phyloP scores from a whole-genome alignment of 305 asterid species.

The Fraxinus albicans region DNA sequence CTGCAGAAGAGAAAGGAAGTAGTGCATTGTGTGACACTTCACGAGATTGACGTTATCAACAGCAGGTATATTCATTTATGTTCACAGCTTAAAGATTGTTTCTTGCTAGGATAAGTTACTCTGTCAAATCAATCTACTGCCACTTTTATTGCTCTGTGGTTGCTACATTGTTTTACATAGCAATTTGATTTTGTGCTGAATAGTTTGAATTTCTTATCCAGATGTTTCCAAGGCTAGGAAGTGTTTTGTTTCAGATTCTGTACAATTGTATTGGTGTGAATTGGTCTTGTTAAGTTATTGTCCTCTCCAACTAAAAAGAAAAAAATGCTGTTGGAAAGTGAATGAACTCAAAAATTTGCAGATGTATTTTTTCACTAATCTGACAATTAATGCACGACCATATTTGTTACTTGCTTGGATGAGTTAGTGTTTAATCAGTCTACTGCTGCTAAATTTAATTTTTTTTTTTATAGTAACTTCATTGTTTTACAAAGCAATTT shows the following conservation, averaged over 20 bases:
- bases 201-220: neutral
- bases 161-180: neutral
- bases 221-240: neutral
- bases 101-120: neutral
- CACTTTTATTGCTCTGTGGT: neutral
- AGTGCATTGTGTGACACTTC: slow-evolving; percentile 53
- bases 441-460: neutral
- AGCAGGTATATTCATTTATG: slow-evolving; percentile 31
- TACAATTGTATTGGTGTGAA: neutral
- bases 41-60: slow-evolving; percentile 53
- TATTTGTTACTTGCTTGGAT: neutral
- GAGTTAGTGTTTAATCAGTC: neutral
- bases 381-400: neutral
- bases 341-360: neutral
- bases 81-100: neutral
- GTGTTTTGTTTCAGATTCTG: neutral
- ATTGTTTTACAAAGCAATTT: neutral
- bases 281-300: neutral
- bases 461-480: too few relatives aligned
- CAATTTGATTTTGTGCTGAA: neutral
- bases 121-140: neutral
- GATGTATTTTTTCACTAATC: neutral
- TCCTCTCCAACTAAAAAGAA: neutral
- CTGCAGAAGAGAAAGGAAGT: slow-evolving; percentile 54
- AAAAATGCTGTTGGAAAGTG: neutral